Conservation (phyloP, 2,329 filamentous ascomycete species). For the Exserohilum rostratum region DNA sequence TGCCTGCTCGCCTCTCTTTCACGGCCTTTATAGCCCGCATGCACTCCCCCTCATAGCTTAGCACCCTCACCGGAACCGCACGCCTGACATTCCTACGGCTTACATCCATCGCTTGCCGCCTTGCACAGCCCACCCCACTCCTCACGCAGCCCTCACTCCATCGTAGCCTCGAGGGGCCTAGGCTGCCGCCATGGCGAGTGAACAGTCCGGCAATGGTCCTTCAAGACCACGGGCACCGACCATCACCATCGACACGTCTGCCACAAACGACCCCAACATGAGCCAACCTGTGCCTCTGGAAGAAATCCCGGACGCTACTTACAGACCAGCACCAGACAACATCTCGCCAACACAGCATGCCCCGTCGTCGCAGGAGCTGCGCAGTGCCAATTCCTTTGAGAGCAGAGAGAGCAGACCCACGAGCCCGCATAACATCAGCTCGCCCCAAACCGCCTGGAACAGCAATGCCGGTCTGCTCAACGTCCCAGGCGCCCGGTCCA, state of each 20-base stretch:
- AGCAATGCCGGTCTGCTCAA: conserved; percentile 66
- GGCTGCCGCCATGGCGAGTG: conserved; percentile 37
- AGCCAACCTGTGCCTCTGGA: conserved; percentile 44
- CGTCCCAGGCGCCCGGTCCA: conserved; percentile 67
- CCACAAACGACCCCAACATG: conserved; percentile 45
- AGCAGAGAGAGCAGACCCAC: conserved; percentile 68
- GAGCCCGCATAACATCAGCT: conserved; percentile 71
- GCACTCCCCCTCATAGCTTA: conserved; percentile 20
- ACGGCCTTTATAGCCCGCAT: conserved; percentile 10
- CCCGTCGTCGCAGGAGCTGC: conserved; percentile 55
- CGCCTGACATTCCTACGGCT: conserved; percentile 35
- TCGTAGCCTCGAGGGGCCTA: conserved; percentile 17
- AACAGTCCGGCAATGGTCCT: conserved; percentile 39
- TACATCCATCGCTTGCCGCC: conserved; percentile 28
- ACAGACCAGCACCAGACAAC: conserved; percentile 30
- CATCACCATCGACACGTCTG: conserved; percentile 60
- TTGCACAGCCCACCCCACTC: conserved; percentile 6
- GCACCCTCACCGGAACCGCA: conserved; percentile 36
- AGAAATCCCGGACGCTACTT: conserved; percentile 38
- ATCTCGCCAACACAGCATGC: conserved; percentile 33
- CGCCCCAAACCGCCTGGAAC: conserved; percentile 61
- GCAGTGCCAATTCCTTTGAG: conserved; percentile 67
- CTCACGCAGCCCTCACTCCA: conserved; percentile 7
- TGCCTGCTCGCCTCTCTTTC: conserved; percentile 12
- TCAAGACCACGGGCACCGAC: conserved; percentile 54